phyloP scores from a whole-genome alignment of 306 rosid species.

The Coriaria nepalensis region DNA sequence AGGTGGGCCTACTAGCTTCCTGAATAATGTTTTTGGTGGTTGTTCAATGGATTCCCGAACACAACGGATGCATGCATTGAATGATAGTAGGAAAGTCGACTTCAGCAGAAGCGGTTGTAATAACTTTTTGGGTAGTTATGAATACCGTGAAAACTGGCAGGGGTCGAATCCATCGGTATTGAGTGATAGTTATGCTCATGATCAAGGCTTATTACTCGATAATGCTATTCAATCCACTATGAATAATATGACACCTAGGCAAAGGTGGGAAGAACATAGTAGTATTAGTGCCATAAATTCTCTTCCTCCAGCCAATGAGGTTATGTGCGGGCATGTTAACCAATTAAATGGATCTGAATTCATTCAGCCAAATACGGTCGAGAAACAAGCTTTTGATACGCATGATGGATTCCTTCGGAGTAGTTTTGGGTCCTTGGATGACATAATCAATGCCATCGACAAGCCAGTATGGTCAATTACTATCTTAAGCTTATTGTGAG shows the following conservation, averaged over 20 bases:
- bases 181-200: slow-evolving; percentile 11
- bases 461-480: slow-evolving; percentile 32
- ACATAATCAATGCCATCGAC: slow-evolving; percentile 30
- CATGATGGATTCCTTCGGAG: slow-evolving; percentile 28
- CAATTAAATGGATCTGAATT: slow-evolving; percentile 21
- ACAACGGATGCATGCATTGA: background rate
- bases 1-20: slow-evolving; percentile 28
- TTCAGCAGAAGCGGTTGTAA: slow-evolving; percentile 27
- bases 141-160: slow-evolving; percentile 39
- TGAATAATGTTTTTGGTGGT: slow-evolving; percentile 14
- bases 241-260: slow-evolving; percentile 6
- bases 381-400: slow-evolving; percentile 19
- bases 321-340: slow-evolving; percentile 10
- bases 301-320: slow-evolving; percentile 16
- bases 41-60: slow-evolving; percentile 1
- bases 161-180: slow-evolving; percentile 34
- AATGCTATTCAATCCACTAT: slow-evolving; percentile 2
- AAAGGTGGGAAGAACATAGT: slow-evolving; percentile 13
- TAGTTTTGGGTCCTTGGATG: slow-evolving; percentile 33
- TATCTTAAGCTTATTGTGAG: slow-evolving; percentile 7
- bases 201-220: slow-evolving; percentile 4
- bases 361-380: slow-evolving; percentile 13
- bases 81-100: slow-evolving; percentile 14
- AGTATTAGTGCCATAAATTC: slow-evolving; percentile 22
- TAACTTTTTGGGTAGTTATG: slow-evolving; percentile 38